A percentile compares a stretch with the other conserved stretches of the same genome.
Conservation (phyloP, 192 early-diverging fungal genomes). For the Obelidium mucronatum region DNA sequence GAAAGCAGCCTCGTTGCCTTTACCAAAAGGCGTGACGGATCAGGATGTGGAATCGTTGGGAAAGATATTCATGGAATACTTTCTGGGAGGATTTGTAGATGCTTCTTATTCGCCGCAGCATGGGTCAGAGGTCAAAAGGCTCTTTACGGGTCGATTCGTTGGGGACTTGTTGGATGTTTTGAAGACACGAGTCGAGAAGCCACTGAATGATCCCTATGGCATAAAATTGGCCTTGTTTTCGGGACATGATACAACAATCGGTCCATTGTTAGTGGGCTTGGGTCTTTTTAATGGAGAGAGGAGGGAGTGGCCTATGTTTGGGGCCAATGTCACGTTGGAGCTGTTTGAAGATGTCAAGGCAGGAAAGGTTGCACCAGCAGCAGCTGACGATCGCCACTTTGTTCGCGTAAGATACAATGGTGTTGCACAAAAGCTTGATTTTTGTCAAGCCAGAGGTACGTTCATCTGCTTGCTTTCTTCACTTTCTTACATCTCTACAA, state of each 20-base stretch:
- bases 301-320: constrained; percentile 27
- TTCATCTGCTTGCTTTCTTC: too few species aligned
- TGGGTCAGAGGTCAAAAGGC: neutral
- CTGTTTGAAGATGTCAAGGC: neutral
- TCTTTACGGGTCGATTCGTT: constrained; percentile 2
- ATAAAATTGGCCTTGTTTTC: constrained; percentile 28
- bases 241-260: constrained; percentile 39
- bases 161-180: constrained; percentile 19
- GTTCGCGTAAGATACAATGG: neutral
- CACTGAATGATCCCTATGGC: constrained; percentile 4
- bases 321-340: neutral
- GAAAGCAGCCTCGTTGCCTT: constrained; percentile 31
- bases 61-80: constrained; percentile 22
- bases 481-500: too few species aligned
- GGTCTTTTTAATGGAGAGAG: constrained; percentile 8
- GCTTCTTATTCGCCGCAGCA: neutral
- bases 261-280: constrained; percentile 6
- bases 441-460: too few species aligned
- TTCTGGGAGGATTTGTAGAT: constrained; percentile 23
- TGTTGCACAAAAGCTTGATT: too few species aligned
- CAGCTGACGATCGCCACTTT: neutral
- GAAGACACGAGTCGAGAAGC: constrained; percentile 1
- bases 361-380: neutral
- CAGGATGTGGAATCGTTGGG: constrained; percentile 33
- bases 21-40: constrained; percentile 48